phyloP scores from a whole-genome alignment of 2,329 filamentous ascomycete genomes.

The Colletotrichum chlorophyti region DNA sequence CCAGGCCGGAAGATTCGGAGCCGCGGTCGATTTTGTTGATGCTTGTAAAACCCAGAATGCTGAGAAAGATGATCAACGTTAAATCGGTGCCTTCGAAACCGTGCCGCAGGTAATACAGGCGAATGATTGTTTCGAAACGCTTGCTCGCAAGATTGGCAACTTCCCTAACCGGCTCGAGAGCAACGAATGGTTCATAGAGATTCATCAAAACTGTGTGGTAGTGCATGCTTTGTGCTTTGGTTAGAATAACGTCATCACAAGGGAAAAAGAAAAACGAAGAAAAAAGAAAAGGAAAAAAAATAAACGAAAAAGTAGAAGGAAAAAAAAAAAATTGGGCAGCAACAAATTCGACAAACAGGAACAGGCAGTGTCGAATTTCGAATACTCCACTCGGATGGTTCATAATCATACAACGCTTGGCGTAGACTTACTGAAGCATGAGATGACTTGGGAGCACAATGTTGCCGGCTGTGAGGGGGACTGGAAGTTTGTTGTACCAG shows the following conservation, averaged over 20 bases:
- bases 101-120: slow-evolving; percentile 40
- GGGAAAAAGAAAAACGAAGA: too few relatives aligned
- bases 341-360: too few relatives aligned
- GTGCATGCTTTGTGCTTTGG: too few relatives aligned
- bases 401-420: too few relatives aligned
- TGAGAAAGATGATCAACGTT: slow-evolving; percentile 34
- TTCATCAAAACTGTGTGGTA: too few relatives aligned
- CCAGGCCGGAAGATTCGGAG: neutral
- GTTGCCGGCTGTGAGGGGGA: slow-evolving; percentile 33
- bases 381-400: too few relatives aligned
- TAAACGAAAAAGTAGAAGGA: too few relatives aligned
- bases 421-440: slow-evolving; percentile 45
- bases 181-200: too few relatives aligned
- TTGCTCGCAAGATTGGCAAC: slow-evolving; percentile 33
- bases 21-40: slow-evolving; percentile 34
- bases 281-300: too few relatives aligned
- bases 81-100: slow-evolving; percentile 38
- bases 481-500: slow-evolving; percentile 39
- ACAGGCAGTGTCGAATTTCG: too few relatives aligned
- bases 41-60: slow-evolving; percentile 38
- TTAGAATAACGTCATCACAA: too few relatives aligned
- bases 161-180: neutral
- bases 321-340: too few relatives aligned
- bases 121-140: slow-evolving; percentile 34
- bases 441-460: slow-evolving; percentile 43